phyloP scores from a whole-genome alignment of 176 grass and related monocot species.

The Carex myosuroides region DNA sequence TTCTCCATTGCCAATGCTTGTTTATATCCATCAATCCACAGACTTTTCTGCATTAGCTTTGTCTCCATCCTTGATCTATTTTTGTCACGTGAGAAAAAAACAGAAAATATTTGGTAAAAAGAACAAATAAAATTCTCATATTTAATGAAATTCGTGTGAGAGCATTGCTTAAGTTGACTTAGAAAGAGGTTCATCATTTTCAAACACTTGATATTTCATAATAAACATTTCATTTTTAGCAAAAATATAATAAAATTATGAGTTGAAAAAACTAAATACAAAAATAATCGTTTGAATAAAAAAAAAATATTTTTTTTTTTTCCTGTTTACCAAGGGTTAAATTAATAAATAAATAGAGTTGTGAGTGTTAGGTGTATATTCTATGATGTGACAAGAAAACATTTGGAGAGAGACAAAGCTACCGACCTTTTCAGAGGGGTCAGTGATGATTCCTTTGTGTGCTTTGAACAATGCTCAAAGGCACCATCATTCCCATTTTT shows the following conservation, averaged over 20 bases:
- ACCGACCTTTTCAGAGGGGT: conserved; percentile 60
- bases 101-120: conserved; percentile 10
- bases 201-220: not conserved
- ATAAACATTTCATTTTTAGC: not conserved
- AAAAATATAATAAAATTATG: not conserved
- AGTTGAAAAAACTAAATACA: not conserved
- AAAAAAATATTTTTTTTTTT: not conserved
- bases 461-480: conserved; percentile 38
- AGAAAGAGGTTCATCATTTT: conserved; percentile 19
- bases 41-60: conserved; percentile 1
- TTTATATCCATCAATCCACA: conserved; percentile 21
- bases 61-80: conserved; percentile 4
- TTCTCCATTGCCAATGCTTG: conserved; percentile 19
- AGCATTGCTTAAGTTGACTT: not conserved
- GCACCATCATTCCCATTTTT: conserved; percentile 32
- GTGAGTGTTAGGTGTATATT: conserved; percentile 29
- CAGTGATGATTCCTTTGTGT: conserved; percentile 30
- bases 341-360: not conserved
- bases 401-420: conserved; percentile 43
- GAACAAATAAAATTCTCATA: not conserved
- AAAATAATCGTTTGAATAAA: not conserved
- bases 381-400: conserved; percentile 40
- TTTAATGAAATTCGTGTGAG: not conserved
- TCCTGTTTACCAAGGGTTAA: conserved; percentile 12
- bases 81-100: not conserved